Percentiles rank a stretch among this genome's conserved stretches.
These are phyloP conservation scores for Sphagnum magellanicum DNA, from an alignment of 228 moss, liverwort and hornwort species.

Conservation along the genomic window DNA sequence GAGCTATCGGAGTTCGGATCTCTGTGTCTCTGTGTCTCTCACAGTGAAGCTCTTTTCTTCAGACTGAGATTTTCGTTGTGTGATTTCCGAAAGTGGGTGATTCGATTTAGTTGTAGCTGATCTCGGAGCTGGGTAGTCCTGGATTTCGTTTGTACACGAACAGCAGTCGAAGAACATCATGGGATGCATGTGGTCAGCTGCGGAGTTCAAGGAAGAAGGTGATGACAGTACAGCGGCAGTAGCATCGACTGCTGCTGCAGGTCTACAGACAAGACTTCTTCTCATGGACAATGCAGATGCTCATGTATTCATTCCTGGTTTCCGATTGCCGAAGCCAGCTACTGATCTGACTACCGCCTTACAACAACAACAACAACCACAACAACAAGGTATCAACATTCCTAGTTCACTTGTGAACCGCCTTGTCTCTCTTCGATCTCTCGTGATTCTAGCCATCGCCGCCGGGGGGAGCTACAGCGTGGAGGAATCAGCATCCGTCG, in stretches of 20 bases:
- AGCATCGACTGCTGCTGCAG: neutral
- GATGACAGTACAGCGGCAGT: neutral
- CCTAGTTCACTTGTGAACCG: conserved; percentile 21
- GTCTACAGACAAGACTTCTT: neutral
- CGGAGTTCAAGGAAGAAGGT: conserved; percentile 7
- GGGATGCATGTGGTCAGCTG: conserved; percentile 41
- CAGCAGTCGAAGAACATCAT: conserved; percentile 3
- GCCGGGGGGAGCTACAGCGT: neutral
- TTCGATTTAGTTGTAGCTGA: no score
- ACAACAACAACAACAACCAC: conserved; percentile 21
- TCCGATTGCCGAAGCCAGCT: conserved; percentile 23
- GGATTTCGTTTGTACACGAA: no score
- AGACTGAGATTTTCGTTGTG: no score
- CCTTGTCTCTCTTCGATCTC: conserved; percentile 28
- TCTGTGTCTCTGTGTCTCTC: no score
- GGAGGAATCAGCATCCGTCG: conserved; percentile 1
- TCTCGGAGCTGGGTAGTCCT: no score
- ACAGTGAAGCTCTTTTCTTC: no score
- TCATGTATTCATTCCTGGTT: conserved; percentile 42
- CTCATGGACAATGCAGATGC: conserved; percentile 19
- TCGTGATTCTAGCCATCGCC: conserved; percentile 12
- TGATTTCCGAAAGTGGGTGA: no score
- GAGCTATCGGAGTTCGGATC: no score
- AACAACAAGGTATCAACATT: conserved; percentile 2
- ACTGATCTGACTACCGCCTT: conserved; percentile 20